Evolutionary conservation across 257 asterid genomes (phyloP).

Genomic region (Verbascum thapsus): DNA sequence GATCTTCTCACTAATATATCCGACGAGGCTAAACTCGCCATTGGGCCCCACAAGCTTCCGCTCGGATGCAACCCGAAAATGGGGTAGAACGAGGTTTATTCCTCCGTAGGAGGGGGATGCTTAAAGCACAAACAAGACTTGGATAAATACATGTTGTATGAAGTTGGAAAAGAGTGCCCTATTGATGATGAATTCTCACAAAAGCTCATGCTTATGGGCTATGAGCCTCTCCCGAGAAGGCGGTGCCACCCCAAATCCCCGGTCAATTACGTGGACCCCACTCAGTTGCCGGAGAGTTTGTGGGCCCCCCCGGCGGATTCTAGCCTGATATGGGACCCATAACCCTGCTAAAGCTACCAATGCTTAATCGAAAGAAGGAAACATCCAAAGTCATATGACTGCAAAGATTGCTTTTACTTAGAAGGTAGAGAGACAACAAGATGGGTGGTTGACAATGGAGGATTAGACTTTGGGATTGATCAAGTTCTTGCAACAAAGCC

Average conservation of each 20-base stretch:
- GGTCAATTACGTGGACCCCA: conserved; percentile 41
- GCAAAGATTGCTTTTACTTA: conserved; percentile 55
- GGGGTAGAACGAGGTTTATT: conserved; percentile 44
- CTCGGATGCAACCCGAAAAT: conserved; percentile 38
- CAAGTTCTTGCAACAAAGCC: conserved; percentile 37
- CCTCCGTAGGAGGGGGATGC: conserved; percentile 54
- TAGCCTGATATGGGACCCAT: conserved; percentile 59
- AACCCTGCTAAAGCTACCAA: conserved; percentile 54
- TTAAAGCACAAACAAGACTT: conserved; percentile 44
- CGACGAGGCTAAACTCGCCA: conserved; percentile 43
- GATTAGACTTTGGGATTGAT: conserved; percentile 51
- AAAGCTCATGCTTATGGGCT: conserved; percentile 51
- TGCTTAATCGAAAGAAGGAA: conserved; percentile 44
- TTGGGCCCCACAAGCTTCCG: conserved; percentile 58
- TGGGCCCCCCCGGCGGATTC: conserved; percentile 56
- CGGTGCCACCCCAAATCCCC: conserved; percentile 64
- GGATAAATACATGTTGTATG: conserved; percentile 41
- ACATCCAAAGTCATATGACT: conserved; percentile 44
- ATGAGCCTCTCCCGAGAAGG: conserved; percentile 61
- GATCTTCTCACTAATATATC: conserved; percentile 32
- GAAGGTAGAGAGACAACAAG: conserved; percentile 52
- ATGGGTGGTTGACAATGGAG: conserved; percentile 56
- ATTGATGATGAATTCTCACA: conserved; percentile 51
- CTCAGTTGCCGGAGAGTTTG: conserved; percentile 45
- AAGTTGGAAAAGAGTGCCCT: conserved; percentile 48